Base-by-base conservation (phyloP, 1,284 basidiomycete genomes). In the Cutaneotrichosporon arboriforme region DNA sequence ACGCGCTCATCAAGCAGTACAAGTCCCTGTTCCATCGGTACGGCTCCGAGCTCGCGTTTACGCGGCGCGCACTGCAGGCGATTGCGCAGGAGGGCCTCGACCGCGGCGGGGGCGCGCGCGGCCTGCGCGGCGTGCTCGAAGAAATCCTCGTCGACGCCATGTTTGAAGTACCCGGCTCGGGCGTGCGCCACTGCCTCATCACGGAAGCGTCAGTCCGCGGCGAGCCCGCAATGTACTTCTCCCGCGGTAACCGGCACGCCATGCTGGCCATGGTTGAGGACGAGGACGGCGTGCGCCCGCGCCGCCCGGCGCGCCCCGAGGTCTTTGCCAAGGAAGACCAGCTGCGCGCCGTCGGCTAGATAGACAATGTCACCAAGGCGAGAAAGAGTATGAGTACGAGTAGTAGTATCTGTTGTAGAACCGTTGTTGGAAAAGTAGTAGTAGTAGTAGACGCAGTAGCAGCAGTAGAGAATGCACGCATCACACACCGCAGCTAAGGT, bases 1-100 rank as follows among this genome's bases (percentile, higher is more conserved):
- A 93, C 41, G 89, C 88, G 0, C 80, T 97, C 12, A 79, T 94
- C 42, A 89, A 89, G 41, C 93, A 97, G 69, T 97, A 96, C 66
- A 83, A 83, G 33, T 81, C 84, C 4, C 79, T 89, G 34, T 96
- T 91, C 60, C 64, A 67, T 38, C 55, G 62, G 14, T 74, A 70
- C 46, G 70, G 69, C 8, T 68, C 65, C 3, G 70, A 75, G 34
- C 57, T 76, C n/a, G 55, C 51, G 22, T 73, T 81, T 48, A 78
- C 78, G 0, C 62, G 66, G 2, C 63, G 63, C 10, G 76, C 77
- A 0, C 48, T 77, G 2, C 53, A 62, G 36, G 87, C 85, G 55
- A 85, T 96, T 48, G 93, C 90, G 63, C 78, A 77, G 39, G 84
- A 84, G 61, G 90, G 91, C 0, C 77, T 81, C 12, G 83, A 86